A percentile compares a stretch with the other conserved stretches of the same genome.
phyloP scores from a whole-genome alignment of 1,139 yeast genomes.

The Zygotorulaspora mrakii region DNA sequence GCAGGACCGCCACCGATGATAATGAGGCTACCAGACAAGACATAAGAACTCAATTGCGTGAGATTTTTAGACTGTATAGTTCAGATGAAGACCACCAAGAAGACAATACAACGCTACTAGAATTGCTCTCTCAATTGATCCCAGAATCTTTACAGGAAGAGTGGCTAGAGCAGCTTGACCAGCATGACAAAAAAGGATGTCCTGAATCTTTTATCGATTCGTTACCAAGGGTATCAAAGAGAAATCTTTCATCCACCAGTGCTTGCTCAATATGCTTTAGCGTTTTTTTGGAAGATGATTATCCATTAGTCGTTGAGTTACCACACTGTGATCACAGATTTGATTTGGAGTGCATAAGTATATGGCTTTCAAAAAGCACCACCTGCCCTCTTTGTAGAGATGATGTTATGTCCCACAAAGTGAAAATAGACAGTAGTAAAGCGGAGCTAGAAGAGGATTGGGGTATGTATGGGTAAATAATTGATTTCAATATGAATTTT shows the following conservation, averaged over 20 bases:
- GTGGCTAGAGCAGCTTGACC: slow-evolving; percentile 26
- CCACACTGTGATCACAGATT: slow-evolving; percentile 77
- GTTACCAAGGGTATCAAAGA: slow-evolving; percentile 62
- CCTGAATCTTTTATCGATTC: slow-evolving; percentile 68
- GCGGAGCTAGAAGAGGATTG: slow-evolving; percentile 69
- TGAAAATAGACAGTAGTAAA: slow-evolving; percentile 55
- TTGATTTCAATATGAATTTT: no score
- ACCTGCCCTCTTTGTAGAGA: slow-evolving; percentile 89
- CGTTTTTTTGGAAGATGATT: slow-evolving; percentile 63
- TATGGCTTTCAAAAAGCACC: slow-evolving; percentile 76
- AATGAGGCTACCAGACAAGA: slow-evolving; percentile 17
- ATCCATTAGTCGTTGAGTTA: slow-evolving; percentile 74
- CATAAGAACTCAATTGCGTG: slow-evolving; percentile 23
- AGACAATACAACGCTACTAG: slow-evolving; percentile 24
- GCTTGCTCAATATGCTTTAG: slow-evolving; percentile 83
- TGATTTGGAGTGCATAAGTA: slow-evolving; percentile 86
- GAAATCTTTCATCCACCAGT: slow-evolving; percentile 50
- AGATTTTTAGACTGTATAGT: slow-evolving; percentile 23
- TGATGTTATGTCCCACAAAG: slow-evolving; percentile 54
- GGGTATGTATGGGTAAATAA: slow-evolving; percentile 68
- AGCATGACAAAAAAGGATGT: slow-evolving; percentile 50
- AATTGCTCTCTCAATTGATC: slow-evolving; percentile 28
- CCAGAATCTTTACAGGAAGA: slow-evolving; percentile 31
- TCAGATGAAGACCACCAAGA: slow-evolving; percentile 19
- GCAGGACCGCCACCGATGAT: slow-evolving; percentile 7